These are phyloP conservation scores for Geosiphon pyriformis DNA, from an alignment of 192 early-diverging fungal genomes.

Conservation along the genomic window DNA sequence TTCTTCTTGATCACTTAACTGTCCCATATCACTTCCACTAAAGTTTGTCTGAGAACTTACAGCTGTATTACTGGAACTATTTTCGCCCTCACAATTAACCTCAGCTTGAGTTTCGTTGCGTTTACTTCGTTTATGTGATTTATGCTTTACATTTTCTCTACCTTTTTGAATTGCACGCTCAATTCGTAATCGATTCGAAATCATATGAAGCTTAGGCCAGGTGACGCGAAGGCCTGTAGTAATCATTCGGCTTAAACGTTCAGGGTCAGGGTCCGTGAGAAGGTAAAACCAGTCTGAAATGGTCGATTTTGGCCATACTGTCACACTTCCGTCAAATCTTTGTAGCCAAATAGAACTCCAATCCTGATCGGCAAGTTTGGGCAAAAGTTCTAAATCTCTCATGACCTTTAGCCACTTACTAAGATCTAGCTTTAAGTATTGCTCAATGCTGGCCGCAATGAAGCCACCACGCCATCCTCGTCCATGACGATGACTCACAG, in stretches of 20 bases:
- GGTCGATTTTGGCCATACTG: constrained; percentile 63
- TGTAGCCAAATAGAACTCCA: constrained; percentile 83
- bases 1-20: no score
- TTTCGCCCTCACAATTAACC: neutral
- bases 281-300: constrained; percentile 60
- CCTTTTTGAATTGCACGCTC: constrained; percentile 60
- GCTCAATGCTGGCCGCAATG: constrained; percentile 68
- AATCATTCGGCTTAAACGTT: constrained; percentile 53
- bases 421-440: constrained; percentile 78
- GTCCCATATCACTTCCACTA: no score
- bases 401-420: constrained; percentile 80
- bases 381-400: constrained; percentile 74
- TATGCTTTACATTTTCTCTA: constrained; percentile 28
- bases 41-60: no score
- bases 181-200: constrained; percentile 66
- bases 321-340: constrained; percentile 85
- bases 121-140: constrained; percentile 23
- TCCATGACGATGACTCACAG: constrained; percentile 63
- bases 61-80: neutral
- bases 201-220: constrained; percentile 76
- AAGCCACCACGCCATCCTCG: constrained; percentile 91
- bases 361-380: constrained; percentile 69
- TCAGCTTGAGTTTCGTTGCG: neutral
- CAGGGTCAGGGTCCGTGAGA: constrained; percentile 56
- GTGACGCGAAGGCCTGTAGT: constrained; percentile 54